Evolutionary conservation across 2,329 filamentous ascomycete species (phyloP), one percentile per base, ranked within the genome.

Genomic region (Dactylella cylindrospora): DNA sequence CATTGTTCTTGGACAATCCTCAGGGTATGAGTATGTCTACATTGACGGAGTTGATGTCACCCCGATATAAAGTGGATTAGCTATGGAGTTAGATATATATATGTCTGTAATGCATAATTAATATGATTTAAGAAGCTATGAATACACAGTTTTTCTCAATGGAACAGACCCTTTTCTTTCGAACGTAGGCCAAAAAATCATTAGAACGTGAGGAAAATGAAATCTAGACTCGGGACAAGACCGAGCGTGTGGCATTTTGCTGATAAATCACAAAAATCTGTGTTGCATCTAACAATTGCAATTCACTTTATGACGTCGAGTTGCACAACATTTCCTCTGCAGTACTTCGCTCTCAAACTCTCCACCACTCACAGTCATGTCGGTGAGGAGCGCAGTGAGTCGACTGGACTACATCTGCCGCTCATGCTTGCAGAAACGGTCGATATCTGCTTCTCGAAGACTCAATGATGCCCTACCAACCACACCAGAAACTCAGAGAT

Each of bases 221-320:
- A n/a, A n/a, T n/a, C n/a, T n/a, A n/a, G n/a, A n/a, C n/a, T n/a
- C n/a, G n/a, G n/a, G n/a, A n/a, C n/a, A n/a, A n/a, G n/a, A n/a
- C n/a, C n/a, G n/a, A n/a, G n/a, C n/a, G n/a, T 49, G 57, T 62
- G 57, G 43, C 33, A 62, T 62, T 62, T 62, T 62, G 49, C 57
- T 62, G 57, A 54, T 62, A 54, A 54, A 54, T 62, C 57, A 49
- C 17, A 9, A 15, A 15, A 50, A 38, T n/a, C 40, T 23, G 57
- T 25, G 57, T 62, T 62, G 38, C 33, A 15, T n/a, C n/a, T n/a
- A n/a, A n/a, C n/a, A n/a, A n/a, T n/a, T n/a, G n/a, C n/a, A n/a
- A n/a, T n/a, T n/a, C n/a, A n/a, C 10, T n/a, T 13, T 8, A 35
- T 40, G 41, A 43, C 23, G 36, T 50, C 10, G 15, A n/a, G n/a